A percentile compares a stretch with the other conserved stretches of the same genome.
These are phyloP conservation scores for Kwoniella pini DNA, from an alignment of 768 basidiomycete genomes.

Conservation along the genomic window DNA sequence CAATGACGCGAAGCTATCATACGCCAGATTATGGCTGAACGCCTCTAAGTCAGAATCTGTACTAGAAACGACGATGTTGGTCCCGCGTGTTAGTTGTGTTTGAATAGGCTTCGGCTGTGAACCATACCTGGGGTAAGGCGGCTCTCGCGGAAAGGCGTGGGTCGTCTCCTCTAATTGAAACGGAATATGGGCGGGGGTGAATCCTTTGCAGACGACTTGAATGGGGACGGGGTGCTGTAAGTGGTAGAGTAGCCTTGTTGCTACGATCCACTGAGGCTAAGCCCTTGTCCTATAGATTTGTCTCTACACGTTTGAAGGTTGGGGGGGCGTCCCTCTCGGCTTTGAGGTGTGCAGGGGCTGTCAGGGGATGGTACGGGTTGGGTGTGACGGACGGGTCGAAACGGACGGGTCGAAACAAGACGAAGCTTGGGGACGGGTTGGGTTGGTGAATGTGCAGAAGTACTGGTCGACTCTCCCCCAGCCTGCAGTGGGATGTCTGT, in stretches of 20 bases:
- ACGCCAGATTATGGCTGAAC: conserved; percentile 81
- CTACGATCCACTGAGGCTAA: conserved; percentile 76
- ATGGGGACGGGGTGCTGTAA: conserved; percentile 73
- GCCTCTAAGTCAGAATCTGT: conserved; percentile 80
- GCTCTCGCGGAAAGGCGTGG: conserved; percentile 58
- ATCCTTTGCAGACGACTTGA: conserved; percentile 79
- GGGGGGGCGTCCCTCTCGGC: conserved; percentile 4
- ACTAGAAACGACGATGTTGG: conserved; percentile 72
- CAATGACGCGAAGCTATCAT: conserved; percentile 78
- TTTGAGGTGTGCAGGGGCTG: neutral
- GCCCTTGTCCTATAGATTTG: conserved; percentile 70
- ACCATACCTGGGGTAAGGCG: conserved; percentile 63
- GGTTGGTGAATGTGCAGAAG: neutral
- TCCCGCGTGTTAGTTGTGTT: conserved; percentile 66
- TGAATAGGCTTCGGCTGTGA: conserved; percentile 69
- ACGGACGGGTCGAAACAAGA: neutral
- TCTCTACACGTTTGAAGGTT: conserved; percentile 46
- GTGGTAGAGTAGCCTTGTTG: conserved; percentile 76
- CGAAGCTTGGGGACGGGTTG: conserved; percentile 34
- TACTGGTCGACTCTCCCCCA: conserved; percentile 32
- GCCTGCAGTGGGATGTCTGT: neutral
- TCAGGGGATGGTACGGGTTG: neutral
- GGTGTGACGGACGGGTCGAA: neutral
- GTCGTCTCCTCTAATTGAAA: conserved; percentile 64
- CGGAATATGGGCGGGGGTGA: conserved; percentile 69